Evolutionary conservation across 345 rosid species (phyloP), one percentile per base, ranked within the genome.

Genomic region (Dimocarpus longan): DNA sequence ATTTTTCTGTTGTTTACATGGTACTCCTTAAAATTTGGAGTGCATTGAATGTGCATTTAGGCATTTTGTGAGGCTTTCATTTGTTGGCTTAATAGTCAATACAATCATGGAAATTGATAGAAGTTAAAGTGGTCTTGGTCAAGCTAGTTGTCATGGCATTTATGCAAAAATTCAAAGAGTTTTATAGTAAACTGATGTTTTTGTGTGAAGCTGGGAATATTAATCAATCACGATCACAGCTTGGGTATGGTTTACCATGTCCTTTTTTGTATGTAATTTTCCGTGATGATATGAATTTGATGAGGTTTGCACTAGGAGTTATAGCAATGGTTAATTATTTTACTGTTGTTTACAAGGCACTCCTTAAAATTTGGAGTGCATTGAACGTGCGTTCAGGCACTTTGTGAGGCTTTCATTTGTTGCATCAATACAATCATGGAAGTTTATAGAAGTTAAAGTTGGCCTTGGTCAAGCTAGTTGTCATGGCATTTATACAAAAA

Each of bases 161-260:
- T 63, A 19, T 66, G 48, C 28, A 60, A 21, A 74, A 42, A 32
- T 43, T 62, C 68, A 62, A 60, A 60, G n/a, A 73, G n/a, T 57
- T 73, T 10, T 43, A 7, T 43, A 24, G 32, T 40, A 57, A 10
- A 8, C 43, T 28, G 44, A 42, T 42, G 44, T 42, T 6, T 42
- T 6, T 42, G 44, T 42, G 44, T 6, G 99, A 97, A 90, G 99
- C 98, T 66, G 98, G 98, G 66, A 97, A 93, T 84, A 97, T 97
- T 73, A 94, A 97, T 79, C 91, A 98, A 70, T 97, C 99, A 73
- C 97, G 94, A 74, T 94, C 99, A 84, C 99, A 97, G 86, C 98
- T 97, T 73, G 99, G 99, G 99, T 97, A 93, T 81, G 85, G 65
- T 63, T 68, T 63, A 54, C 15, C 66, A 28, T 66, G 54, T 40